Evolutionary conservation across 345 rosid genomes (phyloP), one percentile per base, ranked within the genome.

Genomic region (Eucalyptus albens): DNA sequence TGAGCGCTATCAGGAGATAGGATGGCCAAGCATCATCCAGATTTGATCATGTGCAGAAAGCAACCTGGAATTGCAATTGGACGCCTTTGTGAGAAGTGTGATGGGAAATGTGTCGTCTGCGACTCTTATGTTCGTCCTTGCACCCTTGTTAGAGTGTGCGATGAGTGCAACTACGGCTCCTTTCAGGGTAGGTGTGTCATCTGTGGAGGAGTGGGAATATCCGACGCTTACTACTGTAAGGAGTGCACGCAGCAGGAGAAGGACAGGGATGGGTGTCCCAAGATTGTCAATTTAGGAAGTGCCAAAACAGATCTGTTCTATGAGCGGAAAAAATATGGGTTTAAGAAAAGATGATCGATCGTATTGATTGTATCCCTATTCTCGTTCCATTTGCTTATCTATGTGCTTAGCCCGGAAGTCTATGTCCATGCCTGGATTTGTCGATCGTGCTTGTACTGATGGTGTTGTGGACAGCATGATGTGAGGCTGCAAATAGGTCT

Each of bases 11-110:
- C 42, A 24, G 31, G 50, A 49, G 69, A 67, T 31, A 88, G 86
- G 62, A 91, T 91, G 93, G 93, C 92, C 31, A 92, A 92, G 92
- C 93, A 92, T 89, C 92, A 92, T 89, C 93, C 93, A 86, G 93
- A 90, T 90, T 89, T 92, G 90, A 91, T 91, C 45, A 92, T 92
- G 93, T 92, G 93, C 91, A 50, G 92, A 80, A 92, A 91, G 91
- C 92, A 92, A 89, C 92, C 91, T 29, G 93, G 92, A 81, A 92
- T 93, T 53, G 93, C 93, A 62, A 92, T 91, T 51, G 93, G 94
- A 88, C 89, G 90, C 60, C 91, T 92, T 17, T 90, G 92, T 53
- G 94, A 90, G 89, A 92, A 92, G 77, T 90, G 91, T 2, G 92
- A 92, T 86, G 94, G 92, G 87, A 92, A 92, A 59, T 92, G 94